Percentiles rank a stretch among this genome's conserved stretches.
Evolutionary conservation across 148 eudicot genomes (phyloP).

Genomic region (Spergularia marina): DNA sequence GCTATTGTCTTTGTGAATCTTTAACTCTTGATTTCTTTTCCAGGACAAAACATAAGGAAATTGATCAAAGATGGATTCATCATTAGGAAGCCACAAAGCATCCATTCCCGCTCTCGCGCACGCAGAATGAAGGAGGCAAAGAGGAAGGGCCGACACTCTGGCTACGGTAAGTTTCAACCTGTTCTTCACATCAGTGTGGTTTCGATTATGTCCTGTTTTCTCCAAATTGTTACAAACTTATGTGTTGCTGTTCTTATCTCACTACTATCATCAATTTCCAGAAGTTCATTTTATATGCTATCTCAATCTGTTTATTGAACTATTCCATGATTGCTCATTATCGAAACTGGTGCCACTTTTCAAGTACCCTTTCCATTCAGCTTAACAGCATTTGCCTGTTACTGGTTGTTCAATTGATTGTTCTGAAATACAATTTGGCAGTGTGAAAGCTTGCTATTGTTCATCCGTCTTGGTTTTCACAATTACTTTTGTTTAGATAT

Average conservation of each 20-base stretch:
- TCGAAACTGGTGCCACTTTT: too few relatives aligned
- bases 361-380: too few relatives aligned
- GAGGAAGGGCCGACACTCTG: conserved; percentile 65
- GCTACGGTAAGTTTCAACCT: conserved; percentile 35
- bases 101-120: conserved; percentile 58
- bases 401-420: neutral
- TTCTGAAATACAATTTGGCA: too few relatives aligned
- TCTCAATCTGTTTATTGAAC: too few relatives aligned
- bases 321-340: too few relatives aligned
- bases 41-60: conserved; percentile 60
- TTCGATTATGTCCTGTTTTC: neutral
- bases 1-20: neutral
- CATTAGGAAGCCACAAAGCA: conserved; percentile 54
- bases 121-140: conserved; percentile 60
- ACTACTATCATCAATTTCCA: too few relatives aligned
- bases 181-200: neutral
- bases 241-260: too few relatives aligned
- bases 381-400: too few relatives aligned
- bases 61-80: conserved; percentile 61
- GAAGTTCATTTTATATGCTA: too few relatives aligned
- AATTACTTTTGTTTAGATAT: neutral
- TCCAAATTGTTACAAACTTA: too few relatives aligned
- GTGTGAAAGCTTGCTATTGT: too few relatives aligned
- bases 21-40: neutral
- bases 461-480: too few relatives aligned